These are phyloP conservation scores for Hemisphaericaspora nanyangensis DNA, from an alignment of 805 yeast genomes.

Conservation along the genomic window DNA sequence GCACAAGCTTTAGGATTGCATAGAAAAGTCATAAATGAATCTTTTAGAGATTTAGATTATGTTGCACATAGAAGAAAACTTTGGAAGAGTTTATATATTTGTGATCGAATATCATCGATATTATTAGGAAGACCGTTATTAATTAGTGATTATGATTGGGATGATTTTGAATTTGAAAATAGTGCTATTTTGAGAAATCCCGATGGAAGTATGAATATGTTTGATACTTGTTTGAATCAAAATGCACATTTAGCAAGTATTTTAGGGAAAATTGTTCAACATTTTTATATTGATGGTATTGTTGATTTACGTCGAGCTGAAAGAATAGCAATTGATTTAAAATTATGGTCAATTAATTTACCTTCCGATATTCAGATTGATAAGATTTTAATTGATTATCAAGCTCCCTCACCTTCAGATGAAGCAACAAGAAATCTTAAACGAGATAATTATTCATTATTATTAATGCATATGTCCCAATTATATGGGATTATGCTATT, in stretches of 20 bases:
- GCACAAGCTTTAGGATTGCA: constrained; percentile 41
- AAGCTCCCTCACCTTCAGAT: background rate
- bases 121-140: constrained; percentile 34
- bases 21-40: constrained; percentile 33
- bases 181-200: constrained; percentile 11
- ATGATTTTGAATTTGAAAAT: constrained; percentile 18
- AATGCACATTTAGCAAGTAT: constrained; percentile 22
- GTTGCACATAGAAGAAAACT: constrained; percentile 29
- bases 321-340: constrained; percentile 27
- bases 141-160: constrained; percentile 35
- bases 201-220: constrained; percentile 7
- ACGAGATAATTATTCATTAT: constrained; percentile 15
- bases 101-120: constrained; percentile 30
- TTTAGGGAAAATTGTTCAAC: constrained; percentile 24
- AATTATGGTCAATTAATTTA: constrained; percentile 25
- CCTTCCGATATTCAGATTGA: constrained; percentile 24
- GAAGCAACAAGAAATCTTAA: background rate
- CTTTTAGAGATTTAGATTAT: constrained; percentile 22
- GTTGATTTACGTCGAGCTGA: constrained; percentile 25
- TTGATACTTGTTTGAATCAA: constrained; percentile 19
- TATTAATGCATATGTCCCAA: constrained; percentile 31
- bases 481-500: constrained; percentile 32
- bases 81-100: constrained; percentile 30
- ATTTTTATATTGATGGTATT: constrained; percentile 26
- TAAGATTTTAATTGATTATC: constrained; percentile 10